Conservation (phyloP, 192 early-diverging fungal genomes). For the Cetraspora pellucida region DNA sequence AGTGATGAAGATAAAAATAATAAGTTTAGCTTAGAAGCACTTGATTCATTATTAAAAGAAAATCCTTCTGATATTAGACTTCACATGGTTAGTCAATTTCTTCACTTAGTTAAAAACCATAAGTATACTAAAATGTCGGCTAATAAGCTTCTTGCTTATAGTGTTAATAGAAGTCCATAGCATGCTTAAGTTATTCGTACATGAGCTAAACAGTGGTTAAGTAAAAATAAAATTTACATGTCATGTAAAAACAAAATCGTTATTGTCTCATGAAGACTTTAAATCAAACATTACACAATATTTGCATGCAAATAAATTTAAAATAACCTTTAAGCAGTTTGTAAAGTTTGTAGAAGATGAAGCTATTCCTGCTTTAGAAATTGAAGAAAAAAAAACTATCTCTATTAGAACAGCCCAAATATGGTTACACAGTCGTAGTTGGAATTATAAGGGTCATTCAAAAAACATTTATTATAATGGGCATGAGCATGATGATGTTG, state of each 20-base stretch:
- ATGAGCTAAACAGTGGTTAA: neutral
- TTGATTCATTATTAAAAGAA: constrained; percentile 7
- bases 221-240: neutral
- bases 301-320: constrained; percentile 21
- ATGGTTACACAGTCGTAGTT: neutral
- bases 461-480: constrained; percentile 24
- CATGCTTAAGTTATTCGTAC: neutral
- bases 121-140: neutral
- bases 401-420: constrained; percentile 1
- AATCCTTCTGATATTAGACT: neutral
- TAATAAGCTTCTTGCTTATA: neutral
- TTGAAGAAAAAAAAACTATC: constrained; percentile 18
- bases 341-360: neutral
- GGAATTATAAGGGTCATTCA: constrained; percentile 2
- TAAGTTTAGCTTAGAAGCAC: constrained; percentile 7
- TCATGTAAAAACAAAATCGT: neutral
- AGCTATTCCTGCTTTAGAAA: constrained; percentile 2
- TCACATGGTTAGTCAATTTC: constrained; percentile 8
- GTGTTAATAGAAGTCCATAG: neutral
- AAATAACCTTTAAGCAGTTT: constrained; percentile 1
- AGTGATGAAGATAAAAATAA: neutral
- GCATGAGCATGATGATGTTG: constrained; percentile 6
- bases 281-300: constrained; percentile 2
- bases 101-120: constrained; percentile 14
- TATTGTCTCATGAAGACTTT: neutral